Conservation (phyloP, 345 rosid genomes). For the Citrus medica region DNA sequence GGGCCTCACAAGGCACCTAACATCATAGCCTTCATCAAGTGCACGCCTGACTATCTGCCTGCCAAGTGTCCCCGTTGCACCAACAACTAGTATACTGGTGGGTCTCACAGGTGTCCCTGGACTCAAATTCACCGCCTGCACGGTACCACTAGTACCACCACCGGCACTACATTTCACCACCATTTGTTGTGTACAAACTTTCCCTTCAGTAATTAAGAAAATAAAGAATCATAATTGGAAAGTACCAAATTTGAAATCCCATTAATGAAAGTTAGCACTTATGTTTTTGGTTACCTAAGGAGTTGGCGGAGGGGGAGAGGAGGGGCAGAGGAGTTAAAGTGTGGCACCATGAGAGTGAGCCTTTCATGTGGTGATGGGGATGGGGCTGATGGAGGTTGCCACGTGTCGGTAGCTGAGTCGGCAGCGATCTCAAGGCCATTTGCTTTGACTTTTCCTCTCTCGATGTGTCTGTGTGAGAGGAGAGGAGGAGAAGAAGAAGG, state of each 20-base stretch:
- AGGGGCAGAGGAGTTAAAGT: conserved; percentile 32
- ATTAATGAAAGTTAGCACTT: neutral
- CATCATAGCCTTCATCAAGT: conserved; percentile 54
- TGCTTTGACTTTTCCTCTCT: neutral
- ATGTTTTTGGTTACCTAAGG: conserved; percentile 6
- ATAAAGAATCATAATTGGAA: neutral
- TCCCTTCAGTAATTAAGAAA: conserved; percentile 4
- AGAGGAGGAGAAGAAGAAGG: neutral
- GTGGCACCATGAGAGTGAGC: conserved; percentile 41
- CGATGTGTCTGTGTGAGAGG: neutral
- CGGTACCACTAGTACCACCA: conserved; percentile 17
- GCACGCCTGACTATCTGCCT: conserved; percentile 90
- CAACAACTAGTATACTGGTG: conserved; percentile 82
- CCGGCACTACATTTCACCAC: conserved; percentile 24
- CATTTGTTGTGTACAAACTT: neutral
- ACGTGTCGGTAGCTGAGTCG: conserved; percentile 48
- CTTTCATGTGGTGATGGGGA: conserved; percentile 5
- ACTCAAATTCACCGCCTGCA: conserved; percentile 50
- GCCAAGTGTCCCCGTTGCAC: conserved; percentile 88
- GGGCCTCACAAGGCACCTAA: conserved; percentile 84
- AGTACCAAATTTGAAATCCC: neutral
- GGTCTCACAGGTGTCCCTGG: conserved; percentile 84
- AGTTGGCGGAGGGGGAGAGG: conserved; percentile 14
- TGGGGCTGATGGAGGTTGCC: conserved; percentile 25
- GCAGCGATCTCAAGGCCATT: conserved; percentile 52